A percentile compares a stretch with the other conserved stretches of the same genome.
Evolutionary conservation across 805 yeast species (phyloP).

Genomic region (Wickerhamomyces rabaulensis): DNA sequence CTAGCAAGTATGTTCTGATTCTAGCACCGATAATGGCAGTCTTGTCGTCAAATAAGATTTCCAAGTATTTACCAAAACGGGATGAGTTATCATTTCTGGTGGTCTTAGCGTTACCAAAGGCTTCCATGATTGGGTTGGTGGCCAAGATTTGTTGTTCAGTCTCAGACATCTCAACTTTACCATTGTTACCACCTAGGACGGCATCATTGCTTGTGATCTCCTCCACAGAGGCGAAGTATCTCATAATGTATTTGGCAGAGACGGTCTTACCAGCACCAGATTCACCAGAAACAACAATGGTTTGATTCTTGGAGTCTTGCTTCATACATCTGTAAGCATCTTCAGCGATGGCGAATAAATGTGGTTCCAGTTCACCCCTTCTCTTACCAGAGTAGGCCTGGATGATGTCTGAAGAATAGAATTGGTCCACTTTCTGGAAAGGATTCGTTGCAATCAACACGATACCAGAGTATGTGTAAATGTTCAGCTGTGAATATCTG

Average conservation of each 20-base stretch:
- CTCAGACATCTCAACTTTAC: conserved; percentile 65
- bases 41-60: conserved; percentile 72
- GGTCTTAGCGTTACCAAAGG: conserved; percentile 97
- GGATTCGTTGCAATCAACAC: conserved; percentile 96
- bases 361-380: conserved; percentile 95
- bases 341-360: conserved; percentile 94
- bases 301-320: conserved; percentile 78
- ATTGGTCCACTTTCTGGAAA: conserved; percentile 84
- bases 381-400: conserved; percentile 92
- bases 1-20: conserved; percentile 86
- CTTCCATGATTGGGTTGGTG: conserved; percentile 95
- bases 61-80: conserved; percentile 93
- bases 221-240: conserved; percentile 95
- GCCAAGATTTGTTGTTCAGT: conserved; percentile 94
- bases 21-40: conserved; percentile 90
- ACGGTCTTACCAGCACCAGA: conserved; percentile 99
- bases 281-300: conserved; percentile 95
- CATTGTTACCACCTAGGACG: conserved; percentile 36
- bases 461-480: conserved; percentile 94
- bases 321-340: conserved; percentile 96
- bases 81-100: conserved; percentile 97
- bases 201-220: conserved; percentile 30
- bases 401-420: conserved; percentile 87
- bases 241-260: conserved; percentile 94
- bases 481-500: conserved; percentile 83